A percentile compares a stretch with the other conserved stretches of the same genome.
These are phyloP conservation scores for Lycium ferocissimum DNA, from an alignment of 257 asterid genomes.

Conservation along the genomic window DNA sequence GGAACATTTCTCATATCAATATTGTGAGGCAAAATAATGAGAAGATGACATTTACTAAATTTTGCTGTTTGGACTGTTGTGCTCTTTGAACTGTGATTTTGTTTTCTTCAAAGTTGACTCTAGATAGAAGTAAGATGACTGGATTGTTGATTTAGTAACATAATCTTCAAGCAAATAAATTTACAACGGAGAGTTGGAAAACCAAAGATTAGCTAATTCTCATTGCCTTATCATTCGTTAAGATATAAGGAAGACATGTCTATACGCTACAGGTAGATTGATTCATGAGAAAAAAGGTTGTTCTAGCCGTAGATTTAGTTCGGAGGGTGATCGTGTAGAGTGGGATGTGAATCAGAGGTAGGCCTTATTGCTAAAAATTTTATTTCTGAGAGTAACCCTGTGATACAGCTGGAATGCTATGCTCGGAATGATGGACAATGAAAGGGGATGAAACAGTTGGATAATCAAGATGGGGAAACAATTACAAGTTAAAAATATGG, in stretches of 20 bases:
- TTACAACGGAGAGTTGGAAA: not conserved
- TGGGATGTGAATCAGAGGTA: constrained; percentile 15
- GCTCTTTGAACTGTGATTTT: constrained; percentile 8
- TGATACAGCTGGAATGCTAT: not conserved
- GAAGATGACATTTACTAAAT: not conserved
- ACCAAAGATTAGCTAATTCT: not conserved
- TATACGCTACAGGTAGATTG: not conserved
- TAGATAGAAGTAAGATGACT: not conserved
- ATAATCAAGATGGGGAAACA: not conserved
- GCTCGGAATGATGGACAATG: not conserved
- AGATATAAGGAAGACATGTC: not conserved
- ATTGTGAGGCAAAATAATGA: not conserved
- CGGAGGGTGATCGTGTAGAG: not conserved
- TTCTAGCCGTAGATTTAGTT: constrained; percentile 6
- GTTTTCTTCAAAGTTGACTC: not conserved
- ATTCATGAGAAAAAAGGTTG: not conserved
- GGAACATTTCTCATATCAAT: not conserved
- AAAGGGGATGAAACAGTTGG: not conserved
- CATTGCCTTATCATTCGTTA: constrained; percentile 12
- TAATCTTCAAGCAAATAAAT: not conserved
- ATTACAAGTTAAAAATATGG: not conserved
- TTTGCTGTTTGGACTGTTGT: not conserved
- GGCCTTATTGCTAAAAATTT: constrained; percentile 3
- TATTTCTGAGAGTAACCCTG: not conserved
- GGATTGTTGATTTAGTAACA: not conserved